These are phyloP conservation scores for Neurospora cerealis DNA, from an alignment of 495 filamentous ascomycete genomes.

Conservation along the genomic window DNA sequence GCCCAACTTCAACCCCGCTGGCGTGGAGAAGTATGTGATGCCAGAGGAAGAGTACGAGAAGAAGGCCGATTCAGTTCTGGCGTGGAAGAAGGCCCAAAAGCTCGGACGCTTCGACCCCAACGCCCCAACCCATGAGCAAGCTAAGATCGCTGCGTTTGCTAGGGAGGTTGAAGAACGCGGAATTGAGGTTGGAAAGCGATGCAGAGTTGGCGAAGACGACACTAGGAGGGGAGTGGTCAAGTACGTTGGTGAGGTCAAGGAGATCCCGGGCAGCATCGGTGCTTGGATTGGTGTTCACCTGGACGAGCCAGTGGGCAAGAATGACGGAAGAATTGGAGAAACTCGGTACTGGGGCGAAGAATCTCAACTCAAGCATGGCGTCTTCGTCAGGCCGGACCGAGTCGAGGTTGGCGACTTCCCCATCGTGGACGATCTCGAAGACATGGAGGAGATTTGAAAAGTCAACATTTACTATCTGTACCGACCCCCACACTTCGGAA, in stretches of 20 bases:
- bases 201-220: slow-evolving; percentile 53
- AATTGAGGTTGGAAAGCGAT: slow-evolving; percentile 55
- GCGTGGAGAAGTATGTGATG: slow-evolving; percentile 78
- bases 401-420: slow-evolving; percentile 82
- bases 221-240: slow-evolving; percentile 71
- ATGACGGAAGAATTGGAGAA: slow-evolving; percentile 75
- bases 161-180: slow-evolving; percentile 56
- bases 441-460: slow-evolving; percentile 76
- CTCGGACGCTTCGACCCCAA: slow-evolving; percentile 90
- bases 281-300: slow-evolving; percentile 80
- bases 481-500: neutral
- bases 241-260: slow-evolving; percentile 72
- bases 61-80: slow-evolving; percentile 75
- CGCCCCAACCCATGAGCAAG: slow-evolving; percentile 58
- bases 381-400: slow-evolving; percentile 83
- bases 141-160: slow-evolving; percentile 55
- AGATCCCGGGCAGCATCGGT: slow-evolving; percentile 61
- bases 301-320: slow-evolving; percentile 83
- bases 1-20: slow-evolving; percentile 68
- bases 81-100: slow-evolving; percentile 87
- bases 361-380: slow-evolving; percentile 56
- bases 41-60: slow-evolving; percentile 72
- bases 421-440: slow-evolving; percentile 62
- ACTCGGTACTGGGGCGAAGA: slow-evolving; percentile 65
- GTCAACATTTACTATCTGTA: slow-evolving; percentile 5